Conservation (phyloP, 2,329 filamentous ascomycete genomes). For the Paecilomyces dactylethromorphus region DNA sequence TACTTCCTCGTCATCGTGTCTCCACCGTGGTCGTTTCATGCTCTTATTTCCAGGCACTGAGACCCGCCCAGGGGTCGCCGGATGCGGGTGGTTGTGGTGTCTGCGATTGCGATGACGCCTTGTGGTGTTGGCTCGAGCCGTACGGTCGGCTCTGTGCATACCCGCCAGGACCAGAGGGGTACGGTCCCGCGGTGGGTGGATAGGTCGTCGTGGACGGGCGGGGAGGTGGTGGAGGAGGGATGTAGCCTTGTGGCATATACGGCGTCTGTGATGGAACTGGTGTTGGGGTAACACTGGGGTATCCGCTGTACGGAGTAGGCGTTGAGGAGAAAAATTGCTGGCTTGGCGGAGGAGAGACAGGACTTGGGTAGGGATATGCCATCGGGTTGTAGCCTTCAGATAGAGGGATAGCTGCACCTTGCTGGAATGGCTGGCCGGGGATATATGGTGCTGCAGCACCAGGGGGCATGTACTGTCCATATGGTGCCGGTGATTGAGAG, state of each 20-base stretch:
- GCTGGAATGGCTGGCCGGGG: conserved; percentile 29
- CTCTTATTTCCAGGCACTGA: conserved; percentile 61
- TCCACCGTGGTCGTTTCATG: not conserved
- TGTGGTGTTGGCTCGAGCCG: conserved; percentile 29
- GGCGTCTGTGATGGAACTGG: conserved; percentile 30
- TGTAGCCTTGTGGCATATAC: conserved; percentile 56
- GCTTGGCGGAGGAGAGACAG: conserved; percentile 37
- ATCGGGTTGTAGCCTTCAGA: conserved; percentile 45
- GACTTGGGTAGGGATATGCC: conserved; percentile 40
- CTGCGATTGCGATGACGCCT: conserved; percentile 31
- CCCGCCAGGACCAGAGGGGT: conserved; percentile 47
- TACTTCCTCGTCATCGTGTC: not conserved
- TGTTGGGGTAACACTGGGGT: conserved; percentile 26
- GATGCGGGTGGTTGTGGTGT: conserved; percentile 21
- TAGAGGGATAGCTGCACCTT: conserved; percentile 35
- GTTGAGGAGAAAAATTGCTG: conserved; percentile 32
- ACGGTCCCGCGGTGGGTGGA: conserved; percentile 45
- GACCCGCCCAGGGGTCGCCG: conserved; percentile 62
- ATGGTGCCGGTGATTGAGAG: conserved; percentile 31
- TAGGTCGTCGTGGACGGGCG: conserved; percentile 49
- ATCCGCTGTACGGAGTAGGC: conserved; percentile 26
- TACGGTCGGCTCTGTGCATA: conserved; percentile 48
- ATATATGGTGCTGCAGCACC: conserved; percentile 19
- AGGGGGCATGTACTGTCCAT: conserved; percentile 25
- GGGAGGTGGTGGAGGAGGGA: conserved; percentile 61